A percentile compares a stretch with the other conserved stretches of the same genome.
These are phyloP conservation scores for Boletus subcaerulescens DNA, from an alignment of 768 basidiomycete genomes.

Conservation along the genomic window DNA sequence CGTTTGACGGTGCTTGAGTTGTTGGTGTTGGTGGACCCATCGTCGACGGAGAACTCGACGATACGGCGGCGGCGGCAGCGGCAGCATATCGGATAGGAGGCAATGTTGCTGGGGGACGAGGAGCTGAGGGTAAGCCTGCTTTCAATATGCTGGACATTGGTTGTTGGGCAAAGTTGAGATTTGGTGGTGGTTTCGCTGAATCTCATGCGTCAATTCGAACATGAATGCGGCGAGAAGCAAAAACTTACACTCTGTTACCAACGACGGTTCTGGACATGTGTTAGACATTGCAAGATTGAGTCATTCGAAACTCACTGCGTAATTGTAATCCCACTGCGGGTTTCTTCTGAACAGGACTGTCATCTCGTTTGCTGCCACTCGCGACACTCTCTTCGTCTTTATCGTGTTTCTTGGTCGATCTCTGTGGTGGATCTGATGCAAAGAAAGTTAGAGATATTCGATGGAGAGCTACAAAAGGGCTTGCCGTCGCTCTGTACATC, in stretches of 20 bases:
- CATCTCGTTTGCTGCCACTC: conserved; percentile 67
- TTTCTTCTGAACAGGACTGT: conserved; percentile 81
- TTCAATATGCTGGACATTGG: conserved; percentile 77
- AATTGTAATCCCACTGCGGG: conserved; percentile 57
- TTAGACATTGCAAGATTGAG: conserved; percentile 12
- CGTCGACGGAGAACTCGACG: conserved; percentile 21
- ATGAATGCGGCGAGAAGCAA: neutral
- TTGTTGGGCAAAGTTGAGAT: conserved; percentile 77
- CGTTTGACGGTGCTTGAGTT: conserved; percentile 38
- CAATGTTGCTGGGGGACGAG: conserved; percentile 49
- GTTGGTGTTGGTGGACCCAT: conserved; percentile 29
- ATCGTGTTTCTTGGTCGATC: conserved; percentile 69
- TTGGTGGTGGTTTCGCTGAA: conserved; percentile 65
- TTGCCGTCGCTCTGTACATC: conserved; percentile 72
- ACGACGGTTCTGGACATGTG: conserved; percentile 55
- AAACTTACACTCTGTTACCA: conserved; percentile 55
- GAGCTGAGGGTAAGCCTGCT: conserved; percentile 58
- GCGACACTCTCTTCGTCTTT: conserved; percentile 72
- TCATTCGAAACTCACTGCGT: conserved; percentile 58
- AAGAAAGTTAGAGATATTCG: neutral
- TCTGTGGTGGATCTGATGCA: conserved; percentile 56
- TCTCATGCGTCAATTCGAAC: conserved; percentile 4
- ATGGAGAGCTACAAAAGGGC: neutral
- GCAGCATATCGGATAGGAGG: conserved; percentile 89
- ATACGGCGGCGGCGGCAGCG: conserved; percentile 64